Conservation (phyloP, 257 asterid species). For the Avicennia marina region DNA sequence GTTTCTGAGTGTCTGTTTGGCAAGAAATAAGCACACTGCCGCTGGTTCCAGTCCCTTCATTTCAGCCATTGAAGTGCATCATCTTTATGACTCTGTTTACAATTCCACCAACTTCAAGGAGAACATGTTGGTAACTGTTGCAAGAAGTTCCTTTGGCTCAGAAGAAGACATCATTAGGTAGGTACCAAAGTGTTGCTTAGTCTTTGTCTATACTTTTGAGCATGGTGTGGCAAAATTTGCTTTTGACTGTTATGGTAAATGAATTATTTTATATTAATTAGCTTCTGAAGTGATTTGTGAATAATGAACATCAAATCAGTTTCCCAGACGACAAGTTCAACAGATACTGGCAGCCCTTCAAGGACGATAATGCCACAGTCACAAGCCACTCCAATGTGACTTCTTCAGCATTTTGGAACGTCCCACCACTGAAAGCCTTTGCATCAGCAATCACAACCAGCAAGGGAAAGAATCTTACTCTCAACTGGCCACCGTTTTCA, state of each 20-base stretch:
- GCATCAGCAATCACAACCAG: slow-evolving; percentile 63
- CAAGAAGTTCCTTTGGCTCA: slow-evolving; percentile 58
- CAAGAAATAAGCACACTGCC: slow-evolving; percentile 52
- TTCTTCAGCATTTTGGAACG: slow-evolving; percentile 58
- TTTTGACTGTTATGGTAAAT: no score
- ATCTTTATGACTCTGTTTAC: slow-evolving; percentile 52
- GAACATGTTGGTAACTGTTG: slow-evolving; percentile 47
- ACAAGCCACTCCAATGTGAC: slow-evolving; percentile 49
- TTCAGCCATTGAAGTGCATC: slow-evolving; percentile 62
- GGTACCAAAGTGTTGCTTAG: neutral
- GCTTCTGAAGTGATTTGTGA: no score
- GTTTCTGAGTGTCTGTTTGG: slow-evolving; percentile 57
- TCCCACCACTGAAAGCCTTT: slow-evolving; percentile 63
- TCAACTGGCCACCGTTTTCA: slow-evolving; percentile 75
- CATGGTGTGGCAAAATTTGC: no score
- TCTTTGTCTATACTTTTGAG: neutral
- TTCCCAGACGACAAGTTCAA: slow-evolving; percentile 79
- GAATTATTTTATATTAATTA: no score
- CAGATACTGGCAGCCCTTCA: slow-evolving; percentile 64
- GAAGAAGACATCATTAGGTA: slow-evolving; percentile 46
- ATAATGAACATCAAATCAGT: slow-evolving; percentile 44
- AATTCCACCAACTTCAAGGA: slow-evolving; percentile 57
- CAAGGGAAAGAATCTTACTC: slow-evolving; percentile 46
- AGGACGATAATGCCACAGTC: slow-evolving; percentile 44
- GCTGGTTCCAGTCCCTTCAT: slow-evolving; percentile 58